Evolutionary conservation across 768 basidiomycete species (phyloP).

Genomic region (Gautieria morchelliformis): DNA sequence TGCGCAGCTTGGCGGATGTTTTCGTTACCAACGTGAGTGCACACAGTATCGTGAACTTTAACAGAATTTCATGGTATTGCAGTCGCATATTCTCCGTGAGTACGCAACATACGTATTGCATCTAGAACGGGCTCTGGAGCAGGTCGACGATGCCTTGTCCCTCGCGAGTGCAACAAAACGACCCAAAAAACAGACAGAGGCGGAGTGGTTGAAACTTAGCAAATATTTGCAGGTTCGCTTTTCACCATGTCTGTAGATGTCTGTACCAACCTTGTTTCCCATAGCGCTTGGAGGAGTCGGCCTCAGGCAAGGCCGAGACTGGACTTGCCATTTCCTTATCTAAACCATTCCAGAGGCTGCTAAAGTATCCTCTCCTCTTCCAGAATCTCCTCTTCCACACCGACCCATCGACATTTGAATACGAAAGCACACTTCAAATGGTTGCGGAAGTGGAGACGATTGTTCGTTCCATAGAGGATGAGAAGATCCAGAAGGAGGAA

Average conservation of each 20-base stretch:
- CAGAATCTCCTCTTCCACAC: slow-evolving; percentile 96
- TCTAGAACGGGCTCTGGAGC: slow-evolving; percentile 80
- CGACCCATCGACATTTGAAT: slow-evolving; percentile 94
- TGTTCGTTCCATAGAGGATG: slow-evolving; percentile 94
- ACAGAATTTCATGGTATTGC: slow-evolving; percentile 12
- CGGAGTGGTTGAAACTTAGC: slow-evolving; percentile 72
- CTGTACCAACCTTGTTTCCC: not conserved
- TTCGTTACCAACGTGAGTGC: slow-evolving; percentile 81
- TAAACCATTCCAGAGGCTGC: slow-evolving; percentile 92
- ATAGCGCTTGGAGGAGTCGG: slow-evolving; percentile 61
- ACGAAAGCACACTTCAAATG: slow-evolving; percentile 92
- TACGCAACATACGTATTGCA: slow-evolving; percentile 95
- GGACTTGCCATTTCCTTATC: slow-evolving; percentile 91
- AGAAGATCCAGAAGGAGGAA: slow-evolving; percentile 95
- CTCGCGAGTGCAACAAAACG: slow-evolving; percentile 55
- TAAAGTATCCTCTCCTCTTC: slow-evolving; percentile 96
- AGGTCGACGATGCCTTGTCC: slow-evolving; percentile 73
- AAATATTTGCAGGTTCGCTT: slow-evolving; percentile 43
- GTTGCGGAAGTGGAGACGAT: slow-evolving; percentile 95
- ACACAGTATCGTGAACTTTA: slow-evolving; percentile 4
- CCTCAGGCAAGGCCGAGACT: slow-evolving; percentile 83
- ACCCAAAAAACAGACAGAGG: slow-evolving; percentile 73
- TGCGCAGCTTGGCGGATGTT: slow-evolving; percentile 89
- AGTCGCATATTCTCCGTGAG: slow-evolving; percentile 91
- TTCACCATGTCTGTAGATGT: not conserved